Conservation (phyloP, 441 rosid species). For the Gossypium laxum region DNA sequence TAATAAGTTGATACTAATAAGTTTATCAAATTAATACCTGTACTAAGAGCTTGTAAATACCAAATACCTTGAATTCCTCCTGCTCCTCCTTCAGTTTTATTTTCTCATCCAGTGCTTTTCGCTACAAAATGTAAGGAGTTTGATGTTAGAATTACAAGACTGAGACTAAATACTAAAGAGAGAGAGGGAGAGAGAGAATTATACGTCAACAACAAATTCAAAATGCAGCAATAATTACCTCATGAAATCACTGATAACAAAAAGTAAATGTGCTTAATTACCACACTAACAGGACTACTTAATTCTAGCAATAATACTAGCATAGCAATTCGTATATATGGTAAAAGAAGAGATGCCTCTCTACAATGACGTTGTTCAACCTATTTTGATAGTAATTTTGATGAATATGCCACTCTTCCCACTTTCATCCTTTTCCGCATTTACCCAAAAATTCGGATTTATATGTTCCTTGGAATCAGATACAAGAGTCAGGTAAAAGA, state of each 20-base stretch:
- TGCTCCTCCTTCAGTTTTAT: constrained; percentile 78
- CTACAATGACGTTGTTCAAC: no score
- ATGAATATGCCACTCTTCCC: background rate
- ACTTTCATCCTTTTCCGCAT: background rate
- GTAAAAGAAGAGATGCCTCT: background rate
- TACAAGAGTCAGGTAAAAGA: background rate
- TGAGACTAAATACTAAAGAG: background rate
- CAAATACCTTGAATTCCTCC: constrained; percentile 68
- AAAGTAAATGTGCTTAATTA: background rate
- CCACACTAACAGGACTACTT: background rate
- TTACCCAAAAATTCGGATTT: background rate
- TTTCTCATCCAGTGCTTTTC: constrained; percentile 78
- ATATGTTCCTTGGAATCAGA: background rate
- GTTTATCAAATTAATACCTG: constrained; percentile 3
- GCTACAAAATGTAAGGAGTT: constrained; percentile 32
- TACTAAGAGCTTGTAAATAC: constrained; percentile 7
- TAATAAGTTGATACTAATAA: background rate
- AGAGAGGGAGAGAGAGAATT: background rate
- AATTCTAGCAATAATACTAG: background rate
- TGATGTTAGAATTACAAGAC: constrained; percentile 4
- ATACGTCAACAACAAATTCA: background rate
- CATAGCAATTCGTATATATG: background rate
- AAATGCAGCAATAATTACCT: background rate
- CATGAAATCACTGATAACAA: background rate
- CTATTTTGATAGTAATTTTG: no score